phyloP scores from a whole-genome alignment of 768 basidiomycete genomes.

The Coprinopsis strossmayeri region DNA sequence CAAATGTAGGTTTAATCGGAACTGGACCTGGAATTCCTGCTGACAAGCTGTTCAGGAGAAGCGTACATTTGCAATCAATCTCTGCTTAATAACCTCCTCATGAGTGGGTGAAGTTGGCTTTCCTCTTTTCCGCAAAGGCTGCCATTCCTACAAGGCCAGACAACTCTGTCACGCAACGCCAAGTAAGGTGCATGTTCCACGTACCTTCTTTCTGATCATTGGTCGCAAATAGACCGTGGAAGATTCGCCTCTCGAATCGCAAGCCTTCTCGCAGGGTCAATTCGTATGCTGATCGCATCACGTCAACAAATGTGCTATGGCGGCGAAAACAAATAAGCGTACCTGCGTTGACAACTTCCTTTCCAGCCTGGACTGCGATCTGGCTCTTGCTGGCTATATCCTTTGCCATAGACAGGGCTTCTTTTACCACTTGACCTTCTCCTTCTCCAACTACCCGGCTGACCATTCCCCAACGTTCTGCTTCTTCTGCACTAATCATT shows the following conservation, averaged over 20 bases:
- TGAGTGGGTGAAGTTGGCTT: constrained; percentile 71
- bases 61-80: background rate
- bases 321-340: constrained; percentile 12
- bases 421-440: constrained; percentile 75
- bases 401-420: constrained; percentile 76
- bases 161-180: background rate
- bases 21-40: background rate
- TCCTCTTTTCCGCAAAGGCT: constrained; percentile 92
- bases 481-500: constrained; percentile 73
- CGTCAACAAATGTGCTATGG: constrained; percentile 1
- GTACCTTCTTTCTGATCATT: constrained; percentile 92
- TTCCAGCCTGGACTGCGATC: constrained; percentile 78
- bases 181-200: constrained; percentile 19
- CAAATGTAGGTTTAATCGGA: constrained; percentile 14
- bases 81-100: constrained; percentile 14
- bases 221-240: constrained; percentile 90
- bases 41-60: background rate
- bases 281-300: constrained; percentile 59
- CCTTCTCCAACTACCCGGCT: constrained; percentile 73
- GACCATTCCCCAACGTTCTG: constrained; percentile 82
- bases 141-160: constrained; percentile 63
- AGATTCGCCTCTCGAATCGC: constrained; percentile 80
- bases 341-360: constrained; percentile 94
- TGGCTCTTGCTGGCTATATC: constrained; percentile 78
- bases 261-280: constrained; percentile 76